A percentile compares a stretch with the other conserved stretches of the same genome.
Evolutionary conservation across 768 basidiomycete genomes (phyloP).

Genomic region (Pholiota molesta): DNA sequence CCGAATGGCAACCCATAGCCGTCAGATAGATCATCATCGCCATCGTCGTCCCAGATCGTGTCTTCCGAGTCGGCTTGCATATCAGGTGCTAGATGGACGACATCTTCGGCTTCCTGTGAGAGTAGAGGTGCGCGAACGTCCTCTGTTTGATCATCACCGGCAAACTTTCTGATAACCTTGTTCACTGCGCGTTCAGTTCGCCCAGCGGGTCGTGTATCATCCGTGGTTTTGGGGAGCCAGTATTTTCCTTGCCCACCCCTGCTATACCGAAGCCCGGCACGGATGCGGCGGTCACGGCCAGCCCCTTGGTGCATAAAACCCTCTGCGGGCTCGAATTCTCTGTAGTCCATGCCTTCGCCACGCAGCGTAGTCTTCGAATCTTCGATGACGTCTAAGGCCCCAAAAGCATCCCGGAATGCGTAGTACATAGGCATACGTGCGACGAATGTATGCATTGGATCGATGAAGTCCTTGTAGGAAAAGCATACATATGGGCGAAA

Average conservation of each 20-base stretch:
- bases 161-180: slow-evolving; percentile 40
- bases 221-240: slow-evolving; percentile 81
- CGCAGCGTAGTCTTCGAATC: slow-evolving; percentile 82
- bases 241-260: slow-evolving; percentile 93
- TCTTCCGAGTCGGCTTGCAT: slow-evolving; percentile 45
- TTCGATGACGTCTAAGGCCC: slow-evolving; percentile 82
- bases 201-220: slow-evolving; percentile 40
- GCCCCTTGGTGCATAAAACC: slow-evolving; percentile 90
- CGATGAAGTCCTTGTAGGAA: slow-evolving; percentile 86
- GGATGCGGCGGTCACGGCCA: slow-evolving; percentile 83
- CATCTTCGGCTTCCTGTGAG: slow-evolving; percentile 58
- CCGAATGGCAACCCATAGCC: slow-evolving; percentile 71
- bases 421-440: slow-evolving; percentile 90
- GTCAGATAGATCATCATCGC: slow-evolving; percentile 30
- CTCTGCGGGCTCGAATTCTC: slow-evolving; percentile 95
- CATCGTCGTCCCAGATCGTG: slow-evolving; percentile 38
- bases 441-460: slow-evolving; percentile 55
- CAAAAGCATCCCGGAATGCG: slow-evolving; percentile 89
- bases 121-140: slow-evolving; percentile 81
- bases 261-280: slow-evolving; percentile 90
- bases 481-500: slow-evolving; percentile 96
- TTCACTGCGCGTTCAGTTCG: slow-evolving; percentile 45
- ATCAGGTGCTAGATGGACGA: slow-evolving; percentile 68
- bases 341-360: slow-evolving; percentile 93
- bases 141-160: slow-evolving; percentile 45